Evolutionary conservation across 352 stramenopile genomes (phyloP).

Genomic region (Globisporangium iwayamae): DNA sequence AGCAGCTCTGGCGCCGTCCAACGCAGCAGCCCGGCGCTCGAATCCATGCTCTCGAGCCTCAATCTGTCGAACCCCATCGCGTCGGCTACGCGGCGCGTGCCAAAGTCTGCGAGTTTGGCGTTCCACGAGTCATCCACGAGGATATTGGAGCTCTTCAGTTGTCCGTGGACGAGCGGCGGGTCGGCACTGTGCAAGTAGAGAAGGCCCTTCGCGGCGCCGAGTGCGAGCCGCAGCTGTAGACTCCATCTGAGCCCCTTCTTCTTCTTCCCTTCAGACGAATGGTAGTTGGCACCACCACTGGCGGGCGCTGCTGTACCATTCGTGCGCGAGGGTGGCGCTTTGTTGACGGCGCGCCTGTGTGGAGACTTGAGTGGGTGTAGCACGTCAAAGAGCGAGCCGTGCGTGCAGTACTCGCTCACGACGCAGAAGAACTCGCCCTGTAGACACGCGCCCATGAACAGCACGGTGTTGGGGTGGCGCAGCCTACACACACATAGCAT

Average conservation of each 20-base stretch:
- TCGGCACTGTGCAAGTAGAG: constrained; percentile 85
- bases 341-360: constrained; percentile 12
- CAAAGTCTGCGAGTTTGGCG: constrained; percentile 86
- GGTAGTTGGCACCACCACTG: constrained; percentile 12
- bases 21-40: constrained; percentile 51
- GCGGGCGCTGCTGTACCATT: constrained; percentile 10
- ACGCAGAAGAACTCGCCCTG: constrained; percentile 95
- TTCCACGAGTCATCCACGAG: constrained; percentile 89
- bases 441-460: constrained; percentile 98
- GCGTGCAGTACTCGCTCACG: constrained; percentile 93
- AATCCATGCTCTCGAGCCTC: constrained; percentile 55
- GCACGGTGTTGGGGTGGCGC: constrained; percentile 97
- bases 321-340: constrained; percentile 14
- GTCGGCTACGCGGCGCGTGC: constrained; percentile 73
- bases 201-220: constrained; percentile 71
- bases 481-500: constrained; percentile 42
- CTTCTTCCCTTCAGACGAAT: constrained; percentile 29
- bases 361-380: constrained; percentile 62
- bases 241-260: constrained; percentile 80
- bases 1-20: constrained; percentile 81
- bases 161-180: constrained; percentile 78
- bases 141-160: constrained; percentile 88
- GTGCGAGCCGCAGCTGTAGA: constrained; percentile 72
- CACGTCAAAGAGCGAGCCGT: constrained; percentile 95
- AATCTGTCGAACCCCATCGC: constrained; percentile 71